These are phyloP conservation scores for Tylopilus intermedius DNA, from an alignment of 768 basidiomycete species.

Conservation along the genomic window DNA sequence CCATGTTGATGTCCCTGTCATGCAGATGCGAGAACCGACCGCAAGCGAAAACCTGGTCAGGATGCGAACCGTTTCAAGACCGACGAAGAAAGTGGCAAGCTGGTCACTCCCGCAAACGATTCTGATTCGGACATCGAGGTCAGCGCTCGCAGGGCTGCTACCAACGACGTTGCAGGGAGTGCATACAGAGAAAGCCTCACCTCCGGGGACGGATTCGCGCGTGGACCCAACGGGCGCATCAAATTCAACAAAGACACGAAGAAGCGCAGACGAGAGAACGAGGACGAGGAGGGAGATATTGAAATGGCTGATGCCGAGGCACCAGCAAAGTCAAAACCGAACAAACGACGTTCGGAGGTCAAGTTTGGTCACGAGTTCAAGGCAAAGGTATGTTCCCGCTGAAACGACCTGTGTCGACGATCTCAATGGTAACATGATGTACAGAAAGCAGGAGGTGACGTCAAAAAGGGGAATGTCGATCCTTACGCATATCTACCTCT, in stretches of 20 bases:
- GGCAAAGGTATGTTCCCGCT: conserved; percentile 67
- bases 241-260: conserved; percentile 98
- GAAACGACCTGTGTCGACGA: not conserved
- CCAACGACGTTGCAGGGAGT: conserved; percentile 57
- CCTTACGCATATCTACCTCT: conserved; percentile 91
- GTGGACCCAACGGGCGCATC: conserved; percentile 76
- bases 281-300: conserved; percentile 56
- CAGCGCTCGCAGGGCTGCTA: conserved; percentile 33
- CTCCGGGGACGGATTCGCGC: conserved; percentile 85
- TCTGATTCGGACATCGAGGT: conserved; percentile 43
- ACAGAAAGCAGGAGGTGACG: conserved; percentile 91
- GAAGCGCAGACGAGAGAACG: conserved; percentile 74
- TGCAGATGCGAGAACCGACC: conserved; percentile 42
- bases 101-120: conserved; percentile 65
- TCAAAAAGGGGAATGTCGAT: conserved; percentile 81
- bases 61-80: conserved; percentile 84
- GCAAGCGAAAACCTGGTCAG: conserved; percentile 74
- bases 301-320: conserved; percentile 74
- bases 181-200: conserved; percentile 83
- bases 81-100: conserved; percentile 76
- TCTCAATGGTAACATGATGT: conserved; percentile 7
- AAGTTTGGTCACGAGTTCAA: conserved; percentile 87
- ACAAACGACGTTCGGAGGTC: conserved; percentile 48
- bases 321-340: conserved; percentile 39
- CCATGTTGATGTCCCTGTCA: conserved; percentile 5